Evolutionary conservation across 2,329 filamentous ascomycete genomes (phyloP).

Genomic region (Aureobasidium vineae): DNA sequence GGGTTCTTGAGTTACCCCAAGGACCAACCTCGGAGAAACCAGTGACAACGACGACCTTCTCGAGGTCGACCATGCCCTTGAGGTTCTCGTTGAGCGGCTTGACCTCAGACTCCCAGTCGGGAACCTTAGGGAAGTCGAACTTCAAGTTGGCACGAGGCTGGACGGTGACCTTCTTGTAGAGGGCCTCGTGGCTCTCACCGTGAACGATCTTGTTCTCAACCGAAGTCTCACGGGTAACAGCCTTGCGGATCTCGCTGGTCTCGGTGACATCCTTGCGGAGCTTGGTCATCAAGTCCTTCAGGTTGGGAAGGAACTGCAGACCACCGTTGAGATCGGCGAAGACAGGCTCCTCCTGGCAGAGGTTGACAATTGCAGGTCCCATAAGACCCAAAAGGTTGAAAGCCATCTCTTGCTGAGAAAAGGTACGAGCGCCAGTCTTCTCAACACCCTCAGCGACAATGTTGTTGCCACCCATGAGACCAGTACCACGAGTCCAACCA

Average conservation of each 20-base stretch:
- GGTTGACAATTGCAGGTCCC: conserved; percentile 88
- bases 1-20: conserved; percentile 96
- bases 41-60: conserved; percentile 96
- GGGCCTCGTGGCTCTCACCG: conserved; percentile 82
- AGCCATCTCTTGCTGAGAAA: conserved; percentile 99
- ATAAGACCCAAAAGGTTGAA: conserved; percentile 97
- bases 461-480: conserved; percentile 97
- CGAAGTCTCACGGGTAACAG: conserved; percentile 91
- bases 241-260: conserved; percentile 87
- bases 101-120: conserved; percentile 88
- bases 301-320: conserved; percentile 92
- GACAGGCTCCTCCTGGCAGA: conserved; percentile 93
- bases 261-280: conserved; percentile 94
- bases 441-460: conserved; percentile 96
- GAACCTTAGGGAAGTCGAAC: conserved; percentile 87
- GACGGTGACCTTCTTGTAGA: conserved; percentile 93
- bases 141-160: conserved; percentile 97
- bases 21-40: conserved; percentile 95
- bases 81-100: conserved; percentile 83
- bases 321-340: conserved; percentile 98
- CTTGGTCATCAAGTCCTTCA: conserved; percentile 91
- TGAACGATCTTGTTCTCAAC: conserved; percentile 98
- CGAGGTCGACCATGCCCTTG: conserved; percentile 97
- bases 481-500: conserved; percentile 97
- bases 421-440: conserved; percentile 93